Evolutionary conservation across 2,329 filamentous ascomycete species (phyloP).

Genomic region (Neonectria ditissima): DNA sequence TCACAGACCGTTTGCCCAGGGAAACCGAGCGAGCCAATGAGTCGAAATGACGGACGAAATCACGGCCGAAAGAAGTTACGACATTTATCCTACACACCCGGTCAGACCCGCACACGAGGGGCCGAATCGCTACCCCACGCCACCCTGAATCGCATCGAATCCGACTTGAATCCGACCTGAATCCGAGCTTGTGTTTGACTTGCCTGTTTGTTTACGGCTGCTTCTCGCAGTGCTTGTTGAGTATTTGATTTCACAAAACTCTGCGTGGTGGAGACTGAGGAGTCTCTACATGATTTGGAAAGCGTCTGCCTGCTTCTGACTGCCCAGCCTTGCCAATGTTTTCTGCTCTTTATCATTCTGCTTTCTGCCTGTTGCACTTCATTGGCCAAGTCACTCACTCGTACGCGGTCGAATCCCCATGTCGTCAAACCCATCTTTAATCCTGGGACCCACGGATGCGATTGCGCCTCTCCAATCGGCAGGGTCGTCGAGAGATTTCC

Average conservation of each 20-base stretch:
- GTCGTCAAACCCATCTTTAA: neutral
- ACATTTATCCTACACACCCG: conserved; percentile 3
- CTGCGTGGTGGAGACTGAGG: too few relatives aligned
- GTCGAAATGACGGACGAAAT: conserved; percentile 16
- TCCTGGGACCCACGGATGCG: neutral
- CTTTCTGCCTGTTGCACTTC: too few relatives aligned
- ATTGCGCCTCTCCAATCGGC: conserved; percentile 17
- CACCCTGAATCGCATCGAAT: conserved; percentile 15
- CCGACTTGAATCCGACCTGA: conserved; percentile 1
- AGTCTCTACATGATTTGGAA: neutral
- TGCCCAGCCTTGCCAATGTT: too few relatives aligned
- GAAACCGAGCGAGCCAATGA: conserved; percentile 2
- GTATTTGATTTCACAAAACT: too few relatives aligned
- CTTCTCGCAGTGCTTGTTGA: too few relatives aligned
- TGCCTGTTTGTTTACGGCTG: neutral
- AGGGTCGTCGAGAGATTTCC: conserved; percentile 6
- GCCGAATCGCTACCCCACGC: conserved; percentile 8
- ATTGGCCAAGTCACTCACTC: too few relatives aligned
- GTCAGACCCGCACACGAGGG: conserved; percentile 12
- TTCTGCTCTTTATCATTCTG: too few relatives aligned
- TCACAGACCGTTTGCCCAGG: neutral
- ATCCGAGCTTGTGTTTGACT: neutral
- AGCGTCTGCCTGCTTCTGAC: neutral
- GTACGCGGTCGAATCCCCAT: neutral
- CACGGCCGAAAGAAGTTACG: conserved; percentile 10